A percentile compares a stretch with the other conserved stretches of the same genome.
Conservation (phyloP, 2,329 filamentous ascomycete genomes). For the Beauveria medogensis region DNA sequence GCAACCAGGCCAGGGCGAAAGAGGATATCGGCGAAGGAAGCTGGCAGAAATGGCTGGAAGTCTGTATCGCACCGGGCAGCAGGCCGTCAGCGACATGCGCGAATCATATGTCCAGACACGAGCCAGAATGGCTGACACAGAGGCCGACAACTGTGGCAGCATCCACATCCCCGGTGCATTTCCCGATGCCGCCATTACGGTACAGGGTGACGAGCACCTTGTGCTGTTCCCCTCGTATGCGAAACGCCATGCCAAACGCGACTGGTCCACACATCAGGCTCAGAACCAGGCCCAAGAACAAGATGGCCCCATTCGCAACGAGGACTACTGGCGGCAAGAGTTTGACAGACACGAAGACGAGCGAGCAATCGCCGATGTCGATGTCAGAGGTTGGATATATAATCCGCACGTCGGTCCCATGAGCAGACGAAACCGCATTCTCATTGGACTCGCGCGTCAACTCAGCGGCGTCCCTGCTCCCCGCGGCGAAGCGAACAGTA, state of each 20-base stretch:
- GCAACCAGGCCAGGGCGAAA: slow-evolving; percentile 37
- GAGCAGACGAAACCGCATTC: slow-evolving; percentile 75
- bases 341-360: slow-evolving; percentile 77
- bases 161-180: slow-evolving; percentile 64
- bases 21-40: slow-evolving; percentile 68
- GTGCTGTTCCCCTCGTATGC: slow-evolving; percentile 93
- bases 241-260: slow-evolving; percentile 55
- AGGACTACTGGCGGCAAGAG: slow-evolving; percentile 68
- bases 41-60: slow-evolving; percentile 57
- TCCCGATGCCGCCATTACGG: slow-evolving; percentile 73
- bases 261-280: slow-evolving; percentile 23
- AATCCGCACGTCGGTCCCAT: slow-evolving; percentile 76
- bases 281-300: slow-evolving; percentile 21
- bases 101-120: slow-evolving; percentile 52
- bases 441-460: slow-evolving; percentile 79
- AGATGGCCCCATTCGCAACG: slow-evolving; percentile 44
- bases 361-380: slow-evolving; percentile 82
- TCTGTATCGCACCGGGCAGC: slow-evolving; percentile 47
- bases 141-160: slow-evolving; percentile 22
- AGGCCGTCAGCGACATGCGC: slow-evolving; percentile 49
- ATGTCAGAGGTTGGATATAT: slow-evolving; percentile 94
- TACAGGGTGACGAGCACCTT: slow-evolving; percentile 81
- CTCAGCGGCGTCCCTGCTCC: slow-evolving; percentile 79
- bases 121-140: slow-evolving; percentile 23
- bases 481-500: slow-evolving; percentile 28